Evolutionary conservation across 1,139 yeast species (phyloP).

Genomic region (Taphrina populina): DNA sequence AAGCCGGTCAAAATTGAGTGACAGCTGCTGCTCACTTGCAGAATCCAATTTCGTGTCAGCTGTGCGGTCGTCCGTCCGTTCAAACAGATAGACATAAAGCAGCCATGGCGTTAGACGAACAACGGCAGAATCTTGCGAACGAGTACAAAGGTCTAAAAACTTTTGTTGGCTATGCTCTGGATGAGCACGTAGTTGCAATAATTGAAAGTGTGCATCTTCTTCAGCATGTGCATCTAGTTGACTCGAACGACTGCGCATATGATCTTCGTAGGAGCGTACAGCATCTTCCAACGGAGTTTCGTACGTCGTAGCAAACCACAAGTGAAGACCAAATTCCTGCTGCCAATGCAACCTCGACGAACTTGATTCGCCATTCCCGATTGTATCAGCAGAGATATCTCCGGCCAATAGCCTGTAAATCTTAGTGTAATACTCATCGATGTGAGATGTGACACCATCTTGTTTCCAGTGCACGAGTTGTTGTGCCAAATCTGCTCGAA

Average conservation of each 20-base stretch:
- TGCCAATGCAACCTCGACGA: conserved; percentile 56
- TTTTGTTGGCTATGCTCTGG: background rate
- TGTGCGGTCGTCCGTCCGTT: too few relatives aligned
- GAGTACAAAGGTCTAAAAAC: background rate
- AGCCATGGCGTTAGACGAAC: background rate
- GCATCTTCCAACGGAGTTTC: conserved; percentile 47
- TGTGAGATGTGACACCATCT: conserved; percentile 47
- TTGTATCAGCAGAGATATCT: conserved; percentile 38
- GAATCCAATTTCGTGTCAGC: too few relatives aligned
- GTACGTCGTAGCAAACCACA: conserved; percentile 55
- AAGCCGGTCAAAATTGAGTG: conserved; percentile 50
- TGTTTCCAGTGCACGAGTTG: conserved; percentile 69
- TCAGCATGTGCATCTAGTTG: background rate
- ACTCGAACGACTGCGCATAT: background rate
- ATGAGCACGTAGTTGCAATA: background rate
- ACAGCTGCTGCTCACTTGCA: too few relatives aligned
- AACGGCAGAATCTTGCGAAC: background rate
- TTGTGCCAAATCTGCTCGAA: conserved; percentile 55
- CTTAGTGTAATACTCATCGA: conserved; percentile 58
- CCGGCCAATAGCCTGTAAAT: conserved; percentile 70
- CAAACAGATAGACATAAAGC: background rate
- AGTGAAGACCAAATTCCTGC: conserved; percentile 56
- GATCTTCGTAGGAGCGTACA: conserved; percentile 44
- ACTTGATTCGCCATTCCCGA: conserved; percentile 37
- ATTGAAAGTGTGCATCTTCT: background rate